These are phyloP conservation scores for Erodium maritimum DNA, from an alignment of 345 rosid species.

Conservation along the genomic window DNA sequence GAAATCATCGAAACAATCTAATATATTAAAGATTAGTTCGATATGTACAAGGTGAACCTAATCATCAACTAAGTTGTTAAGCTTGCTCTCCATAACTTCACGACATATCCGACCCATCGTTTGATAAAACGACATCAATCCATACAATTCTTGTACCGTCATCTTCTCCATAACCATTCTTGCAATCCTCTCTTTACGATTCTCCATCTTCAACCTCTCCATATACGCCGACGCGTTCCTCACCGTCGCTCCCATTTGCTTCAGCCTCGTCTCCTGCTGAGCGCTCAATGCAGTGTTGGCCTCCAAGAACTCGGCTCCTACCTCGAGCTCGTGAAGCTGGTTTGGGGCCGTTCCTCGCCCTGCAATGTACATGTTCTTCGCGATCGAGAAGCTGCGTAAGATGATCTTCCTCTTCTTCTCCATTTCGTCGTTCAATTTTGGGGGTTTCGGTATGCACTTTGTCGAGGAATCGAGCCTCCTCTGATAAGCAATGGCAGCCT, in stretches of 20 bases:
- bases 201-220: constrained; percentile 43
- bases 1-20: no score
- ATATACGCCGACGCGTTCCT: constrained; percentile 61
- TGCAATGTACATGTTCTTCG: constrained; percentile 36
- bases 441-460: constrained; percentile 25
- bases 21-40: no score
- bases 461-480: constrained; percentile 47
- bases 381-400: constrained; percentile 62
- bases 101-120: constrained; percentile 74
- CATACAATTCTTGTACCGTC: constrained; percentile 61
- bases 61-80: constrained; percentile 30
- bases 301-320: constrained; percentile 79
- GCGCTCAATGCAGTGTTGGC: constrained; percentile 55
- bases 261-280: constrained; percentile 70
- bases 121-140: constrained; percentile 59
- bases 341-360: constrained; percentile 33
- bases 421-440: constrained; percentile 42
- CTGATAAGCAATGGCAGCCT: constrained; percentile 74
- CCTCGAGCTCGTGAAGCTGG: constrained; percentile 42
- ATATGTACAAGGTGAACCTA: no score
- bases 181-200: constrained; percentile 53
- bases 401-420: constrained; percentile 51
- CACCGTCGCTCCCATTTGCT: constrained; percentile 94
- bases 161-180: constrained; percentile 57
- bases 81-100: constrained; percentile 52